phyloP scores from a whole-genome alignment of 163 green algal genomes.

The Chlorella variabilis region DNA sequence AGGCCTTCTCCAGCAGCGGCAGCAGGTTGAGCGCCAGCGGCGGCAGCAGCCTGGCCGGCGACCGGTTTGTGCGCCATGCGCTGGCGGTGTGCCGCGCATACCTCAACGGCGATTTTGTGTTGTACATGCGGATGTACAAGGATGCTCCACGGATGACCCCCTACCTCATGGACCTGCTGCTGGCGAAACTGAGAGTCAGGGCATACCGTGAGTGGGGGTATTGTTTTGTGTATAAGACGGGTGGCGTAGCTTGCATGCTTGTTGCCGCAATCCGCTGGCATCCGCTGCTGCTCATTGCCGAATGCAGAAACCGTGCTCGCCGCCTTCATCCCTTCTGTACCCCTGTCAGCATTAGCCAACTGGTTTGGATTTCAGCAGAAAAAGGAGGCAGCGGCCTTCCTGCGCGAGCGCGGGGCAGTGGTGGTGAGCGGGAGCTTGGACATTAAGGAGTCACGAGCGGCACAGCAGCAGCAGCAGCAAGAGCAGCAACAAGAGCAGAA shows the following conservation, averaged over 20 bases:
- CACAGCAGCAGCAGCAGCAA: not conserved
- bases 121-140: slow-evolving; percentile 64
- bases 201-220: slow-evolving; percentile 59
- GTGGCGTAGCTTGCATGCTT: not conserved
- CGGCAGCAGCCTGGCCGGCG: not conserved
- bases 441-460: slow-evolving; percentile 28
- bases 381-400: slow-evolving; percentile 6
- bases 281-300: not conserved
- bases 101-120: slow-evolving; percentile 41
- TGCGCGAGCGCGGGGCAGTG: slow-evolving; percentile 27
- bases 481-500: not conserved
- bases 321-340: slow-evolving; percentile 23
- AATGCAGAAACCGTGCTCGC: slow-evolving; percentile 28
- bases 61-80: slow-evolving; percentile 26
- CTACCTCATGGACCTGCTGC: slow-evolving; percentile 74
- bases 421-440: slow-evolving; percentile 16
- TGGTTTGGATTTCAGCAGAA: slow-evolving; percentile 37
- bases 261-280: not conserved
- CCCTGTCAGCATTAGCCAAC: not conserved
- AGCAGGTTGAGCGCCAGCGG: not conserved
- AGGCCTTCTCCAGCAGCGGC: not conserved
- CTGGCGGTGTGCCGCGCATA: slow-evolving; percentile 43
- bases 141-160: slow-evolving; percentile 72
- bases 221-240: no score
- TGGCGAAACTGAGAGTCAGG: slow-evolving; percentile 48